Evolutionary conservation across 371 early-diverging fungal species (phyloP).

Genomic region (Chytridium lagenaria): DNA sequence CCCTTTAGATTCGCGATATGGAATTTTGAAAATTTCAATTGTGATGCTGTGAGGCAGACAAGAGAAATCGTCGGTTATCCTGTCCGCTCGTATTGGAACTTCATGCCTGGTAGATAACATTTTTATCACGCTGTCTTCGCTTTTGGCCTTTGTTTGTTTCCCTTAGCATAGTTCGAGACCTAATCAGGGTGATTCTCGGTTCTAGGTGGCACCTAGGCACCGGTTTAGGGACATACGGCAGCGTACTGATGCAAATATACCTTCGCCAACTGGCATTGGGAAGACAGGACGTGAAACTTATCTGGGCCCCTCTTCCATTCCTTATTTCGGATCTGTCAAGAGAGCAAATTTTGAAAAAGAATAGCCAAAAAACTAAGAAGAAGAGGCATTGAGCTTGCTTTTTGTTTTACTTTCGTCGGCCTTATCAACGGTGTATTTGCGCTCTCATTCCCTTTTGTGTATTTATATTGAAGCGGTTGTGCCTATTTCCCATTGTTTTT

Average conservation of each 20-base stretch:
- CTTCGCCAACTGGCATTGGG: conserved; percentile 48
- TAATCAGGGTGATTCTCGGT: too few relatives aligned
- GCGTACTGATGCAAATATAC: conserved; percentile 59
- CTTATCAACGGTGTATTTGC: too few relatives aligned
- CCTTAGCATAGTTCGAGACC: too few relatives aligned
- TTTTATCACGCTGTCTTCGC: too few relatives aligned
- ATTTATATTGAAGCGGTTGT: too few relatives aligned
- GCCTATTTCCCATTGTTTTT: too few relatives aligned
- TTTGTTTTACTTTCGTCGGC: too few relatives aligned
- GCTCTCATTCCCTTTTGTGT: too few relatives aligned
- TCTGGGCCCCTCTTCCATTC: not conserved
- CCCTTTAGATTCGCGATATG: conserved; percentile 68
- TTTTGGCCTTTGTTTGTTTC: too few relatives aligned
- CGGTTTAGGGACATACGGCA: conserved; percentile 62
- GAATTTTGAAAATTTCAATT: conserved; percentile 81
- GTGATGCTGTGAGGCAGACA: conserved; percentile 58
- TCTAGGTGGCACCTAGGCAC: conserved; percentile 77
- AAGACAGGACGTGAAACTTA: conserved; percentile 6
- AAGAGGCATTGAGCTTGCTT: not conserved
- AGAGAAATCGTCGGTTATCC: conserved; percentile 59
- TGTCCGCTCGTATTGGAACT: conserved; percentile 68
- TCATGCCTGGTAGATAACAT: conserved; percentile 61
- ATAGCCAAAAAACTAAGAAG: not conserved
- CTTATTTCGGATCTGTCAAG: not conserved
- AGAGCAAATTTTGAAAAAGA: not conserved